Base-by-base conservation (phyloP, 768 basidiomycete species). In the Pleurotus sapidus region DNA sequence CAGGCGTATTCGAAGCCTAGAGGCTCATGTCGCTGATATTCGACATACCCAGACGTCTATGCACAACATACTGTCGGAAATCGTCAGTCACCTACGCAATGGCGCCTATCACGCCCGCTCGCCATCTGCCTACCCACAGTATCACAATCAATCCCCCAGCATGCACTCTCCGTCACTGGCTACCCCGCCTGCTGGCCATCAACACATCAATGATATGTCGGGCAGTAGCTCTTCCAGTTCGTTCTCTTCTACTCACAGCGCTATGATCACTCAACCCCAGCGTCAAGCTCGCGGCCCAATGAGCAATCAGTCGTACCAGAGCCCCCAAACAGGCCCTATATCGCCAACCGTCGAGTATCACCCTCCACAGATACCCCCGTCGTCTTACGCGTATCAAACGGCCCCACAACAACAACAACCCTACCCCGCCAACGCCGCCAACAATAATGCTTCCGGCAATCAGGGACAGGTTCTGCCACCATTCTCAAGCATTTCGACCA, bases 1-100 rank as follows among this genome's bases (percentile, higher is more conserved):
- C 66, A 96, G 95, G 70, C 93, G 95, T 49, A 95, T 97, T 61
- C 86, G 92, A 64, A 93, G 86, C 66, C 82, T 97, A 55, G 95
- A 97, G 72, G 63, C 81, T 24, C 91, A 93, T 71, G 94, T 96
- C 55, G 82, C 88, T 45, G 91, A 93, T 50, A 91, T 93, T 66
- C 84, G 86, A 55, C 78, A 82, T 55, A 80, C 85, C 0, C 91
- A 93, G 68, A 73, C 77, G 25, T 78, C 84, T 11, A 96, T 96
- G 49, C 89, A 92, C 63, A 88, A 77, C 63, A 89, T 85, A 0
- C 79, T 98, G 9, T 75, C 85, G 53, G 95, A 96, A 66, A 82
- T 98, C 58, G 85, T 91, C 53, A 77, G 83, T 15, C 87, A 91
- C 62, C 72, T 97, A 40, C 88, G 91, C n/a, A 77, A 75, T 60